Conservation (phyloP, 2,329 filamentous ascomycete species). For the Biscogniauxia marginata region DNA sequence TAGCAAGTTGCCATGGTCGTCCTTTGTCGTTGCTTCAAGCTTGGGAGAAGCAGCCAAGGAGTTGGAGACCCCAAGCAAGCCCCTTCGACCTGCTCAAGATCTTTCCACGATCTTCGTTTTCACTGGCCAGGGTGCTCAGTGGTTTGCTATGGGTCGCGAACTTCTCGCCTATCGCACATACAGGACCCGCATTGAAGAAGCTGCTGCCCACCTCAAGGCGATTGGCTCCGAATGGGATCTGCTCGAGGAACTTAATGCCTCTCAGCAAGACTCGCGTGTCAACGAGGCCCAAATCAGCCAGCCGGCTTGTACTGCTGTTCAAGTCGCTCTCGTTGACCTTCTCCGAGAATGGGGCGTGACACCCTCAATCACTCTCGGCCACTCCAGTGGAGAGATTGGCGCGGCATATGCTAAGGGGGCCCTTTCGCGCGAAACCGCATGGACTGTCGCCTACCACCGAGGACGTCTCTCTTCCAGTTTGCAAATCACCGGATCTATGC, state of each 20-base stretch:
- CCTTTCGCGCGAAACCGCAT: constrained; percentile 31
- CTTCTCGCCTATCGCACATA: constrained; percentile 28
- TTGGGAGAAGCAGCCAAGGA: constrained; percentile 21
- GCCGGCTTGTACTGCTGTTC: constrained; percentile 28
- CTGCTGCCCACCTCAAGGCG: constrained; percentile 24
- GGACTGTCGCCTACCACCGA: constrained; percentile 31
- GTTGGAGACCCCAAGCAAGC: constrained; percentile 23
- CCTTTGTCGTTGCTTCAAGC: constrained; percentile 26
- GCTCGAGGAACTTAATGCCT: constrained; percentile 24
- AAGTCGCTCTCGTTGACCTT: constrained; percentile 28
- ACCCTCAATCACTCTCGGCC: constrained; percentile 36
- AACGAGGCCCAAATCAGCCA: constrained; percentile 32
- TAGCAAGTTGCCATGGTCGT: constrained; percentile 27
- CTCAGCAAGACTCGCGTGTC: constrained; percentile 23
- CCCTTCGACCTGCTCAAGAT: constrained; percentile 20
- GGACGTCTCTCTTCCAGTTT: constrained; percentile 28
- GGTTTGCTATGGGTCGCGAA: constrained; percentile 33
- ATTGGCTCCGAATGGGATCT: constrained; percentile 28
- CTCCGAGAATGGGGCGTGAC: constrained; percentile 31
- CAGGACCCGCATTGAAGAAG: constrained; percentile 26
- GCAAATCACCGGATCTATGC: constrained; percentile 27
- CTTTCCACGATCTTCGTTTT: constrained; percentile 27
- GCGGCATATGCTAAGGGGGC: constrained; percentile 42
- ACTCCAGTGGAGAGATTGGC: constrained; percentile 42
- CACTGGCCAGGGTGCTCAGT: constrained; percentile 33